These are phyloP conservation scores for Dioszegia hungarica DNA, from an alignment of 768 basidiomycete genomes.

Conservation along the genomic window DNA sequence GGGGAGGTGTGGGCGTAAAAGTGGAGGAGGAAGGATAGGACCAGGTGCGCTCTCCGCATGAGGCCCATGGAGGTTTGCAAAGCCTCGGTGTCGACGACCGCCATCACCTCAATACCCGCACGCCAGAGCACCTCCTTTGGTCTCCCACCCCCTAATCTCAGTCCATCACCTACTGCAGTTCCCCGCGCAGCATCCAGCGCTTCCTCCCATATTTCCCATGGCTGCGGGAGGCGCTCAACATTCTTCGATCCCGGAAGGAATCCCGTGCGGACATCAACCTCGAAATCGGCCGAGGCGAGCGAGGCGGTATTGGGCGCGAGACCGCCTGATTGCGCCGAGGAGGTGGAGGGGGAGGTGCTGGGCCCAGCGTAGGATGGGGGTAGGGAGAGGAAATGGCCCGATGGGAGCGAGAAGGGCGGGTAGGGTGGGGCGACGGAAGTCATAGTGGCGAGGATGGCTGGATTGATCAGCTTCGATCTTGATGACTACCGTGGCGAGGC, in stretches of 20 bases:
- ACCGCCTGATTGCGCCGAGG: slow-evolving; percentile 32
- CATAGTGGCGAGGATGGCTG: slow-evolving; percentile 10
- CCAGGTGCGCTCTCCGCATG: slow-evolving; percentile 79
- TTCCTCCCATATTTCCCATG: slow-evolving; percentile 71
- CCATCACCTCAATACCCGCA: slow-evolving; percentile 64
- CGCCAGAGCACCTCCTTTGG: slow-evolving; percentile 64
- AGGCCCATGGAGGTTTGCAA: slow-evolving; percentile 59
- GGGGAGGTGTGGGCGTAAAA: slow-evolving; percentile 69
- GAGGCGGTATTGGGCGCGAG: slow-evolving; percentile 57
- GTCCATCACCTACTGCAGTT: slow-evolving; percentile 7
- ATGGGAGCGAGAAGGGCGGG: slow-evolving; percentile 17
- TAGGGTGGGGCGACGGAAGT: slow-evolving; percentile 3
- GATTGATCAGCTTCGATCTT: too few species aligned
- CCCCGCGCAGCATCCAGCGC: slow-evolving; percentile 52
- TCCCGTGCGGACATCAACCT: slow-evolving; percentile 83
- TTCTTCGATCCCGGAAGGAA: slow-evolving; percentile 84
- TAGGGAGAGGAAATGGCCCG: slow-evolving; percentile 45
- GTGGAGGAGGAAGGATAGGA: slow-evolving; percentile 81
- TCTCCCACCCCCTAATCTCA: slow-evolving; percentile 29
- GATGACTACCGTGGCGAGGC: too few species aligned
- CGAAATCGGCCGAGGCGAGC: slow-evolving; percentile 79
- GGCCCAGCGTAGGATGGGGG: slow-evolving; percentile 36
- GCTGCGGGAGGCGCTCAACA: slow-evolving; percentile 57
- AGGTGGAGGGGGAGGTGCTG: slow-evolving; percentile 22
- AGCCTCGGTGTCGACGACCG: slow-evolving; percentile 58